phyloP scores from a whole-genome alignment of 257 asterid genomes.

The Solanum dulcamara region DNA sequence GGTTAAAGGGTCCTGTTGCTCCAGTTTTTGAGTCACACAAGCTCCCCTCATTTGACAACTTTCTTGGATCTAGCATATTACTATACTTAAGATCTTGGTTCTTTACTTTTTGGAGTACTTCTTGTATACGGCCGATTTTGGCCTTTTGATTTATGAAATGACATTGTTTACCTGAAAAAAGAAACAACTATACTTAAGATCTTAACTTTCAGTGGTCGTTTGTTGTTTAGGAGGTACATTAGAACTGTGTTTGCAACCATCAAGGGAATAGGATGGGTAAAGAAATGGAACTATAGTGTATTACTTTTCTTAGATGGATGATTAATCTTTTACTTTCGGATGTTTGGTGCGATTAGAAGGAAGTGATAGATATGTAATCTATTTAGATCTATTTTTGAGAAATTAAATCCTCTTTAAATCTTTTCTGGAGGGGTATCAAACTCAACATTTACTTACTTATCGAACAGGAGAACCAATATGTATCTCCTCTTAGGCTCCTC shows the following conservation, averaged over 20 bases:
- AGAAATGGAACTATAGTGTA: not conserved
- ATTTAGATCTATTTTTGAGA: not conserved
- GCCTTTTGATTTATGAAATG: too few species aligned
- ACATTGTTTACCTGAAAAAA: too few species aligned
- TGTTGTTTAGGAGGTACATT: not conserved
- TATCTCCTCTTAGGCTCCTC: not conserved
- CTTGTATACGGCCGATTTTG: too few species aligned
- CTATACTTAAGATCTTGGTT: not conserved
- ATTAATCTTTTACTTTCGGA: not conserved
- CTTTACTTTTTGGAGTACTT: too few species aligned
- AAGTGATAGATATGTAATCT: not conserved
- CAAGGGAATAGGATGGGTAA: not conserved
- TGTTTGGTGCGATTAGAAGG: not conserved
- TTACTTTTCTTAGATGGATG: not conserved
- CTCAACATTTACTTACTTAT: not conserved
- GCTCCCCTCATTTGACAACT: not conserved
- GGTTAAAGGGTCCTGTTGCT: not conserved
- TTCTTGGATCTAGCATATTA: not conserved
- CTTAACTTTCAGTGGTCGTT: not conserved
- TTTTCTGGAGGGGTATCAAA: not conserved
- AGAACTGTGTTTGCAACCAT: not conserved
- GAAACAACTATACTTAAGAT: too few species aligned
- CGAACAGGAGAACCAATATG: not conserved
- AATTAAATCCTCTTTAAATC: not conserved
- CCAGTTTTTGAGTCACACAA: not conserved